phyloP scores from a whole-genome alignment of 805 yeast genomes.

The Wickerhamiella bombiphila region DNA sequence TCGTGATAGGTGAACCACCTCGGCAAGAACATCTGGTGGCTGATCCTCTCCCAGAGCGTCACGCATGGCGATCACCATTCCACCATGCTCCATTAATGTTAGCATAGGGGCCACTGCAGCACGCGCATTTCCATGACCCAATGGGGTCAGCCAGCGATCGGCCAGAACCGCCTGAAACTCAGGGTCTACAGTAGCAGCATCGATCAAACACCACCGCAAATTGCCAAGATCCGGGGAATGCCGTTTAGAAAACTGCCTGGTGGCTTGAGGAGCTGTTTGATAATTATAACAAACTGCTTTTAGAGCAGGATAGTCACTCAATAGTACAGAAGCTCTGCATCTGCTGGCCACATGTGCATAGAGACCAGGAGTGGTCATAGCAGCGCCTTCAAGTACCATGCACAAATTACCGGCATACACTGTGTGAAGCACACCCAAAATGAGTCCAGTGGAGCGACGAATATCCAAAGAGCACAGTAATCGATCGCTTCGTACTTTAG shows the following conservation, averaged over 20 bases:
- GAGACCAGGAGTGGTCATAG: slow-evolving; percentile 69
- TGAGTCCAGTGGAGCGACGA: slow-evolving; percentile 71
- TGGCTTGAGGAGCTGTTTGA: slow-evolving; percentile 73
- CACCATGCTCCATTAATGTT: slow-evolving; percentile 86
- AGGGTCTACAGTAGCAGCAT: slow-evolving; percentile 78
- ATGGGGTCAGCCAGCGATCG: slow-evolving; percentile 77
- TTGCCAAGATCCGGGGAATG: slow-evolving; percentile 63
- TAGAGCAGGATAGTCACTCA: slow-evolving; percentile 77
- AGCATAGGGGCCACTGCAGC: slow-evolving; percentile 77
- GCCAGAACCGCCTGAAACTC: slow-evolving; percentile 82
- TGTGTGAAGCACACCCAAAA: slow-evolving; percentile 65
- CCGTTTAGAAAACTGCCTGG: slow-evolving; percentile 64
- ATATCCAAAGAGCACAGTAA: slow-evolving; percentile 53
- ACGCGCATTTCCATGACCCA: slow-evolving; percentile 68
- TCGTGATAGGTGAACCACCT: slow-evolving; percentile 46
- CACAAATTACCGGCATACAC: slow-evolving; percentile 73
- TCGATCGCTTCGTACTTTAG: slow-evolving; percentile 26
- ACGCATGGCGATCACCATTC: slow-evolving; percentile 79
- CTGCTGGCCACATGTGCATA: slow-evolving; percentile 69
- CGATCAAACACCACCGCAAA: slow-evolving; percentile 79
- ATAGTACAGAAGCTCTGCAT: slow-evolving; percentile 52
- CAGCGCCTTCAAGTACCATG: slow-evolving; percentile 61
- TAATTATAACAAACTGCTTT: slow-evolving; percentile 88
- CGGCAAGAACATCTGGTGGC: slow-evolving; percentile 44
- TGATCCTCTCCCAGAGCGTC: slow-evolving; percentile 69